These are phyloP conservation scores for Sphaerostilbella broomeana DNA, from an alignment of 2,329 filamentous ascomycete species.

Conservation along the genomic window DNA sequence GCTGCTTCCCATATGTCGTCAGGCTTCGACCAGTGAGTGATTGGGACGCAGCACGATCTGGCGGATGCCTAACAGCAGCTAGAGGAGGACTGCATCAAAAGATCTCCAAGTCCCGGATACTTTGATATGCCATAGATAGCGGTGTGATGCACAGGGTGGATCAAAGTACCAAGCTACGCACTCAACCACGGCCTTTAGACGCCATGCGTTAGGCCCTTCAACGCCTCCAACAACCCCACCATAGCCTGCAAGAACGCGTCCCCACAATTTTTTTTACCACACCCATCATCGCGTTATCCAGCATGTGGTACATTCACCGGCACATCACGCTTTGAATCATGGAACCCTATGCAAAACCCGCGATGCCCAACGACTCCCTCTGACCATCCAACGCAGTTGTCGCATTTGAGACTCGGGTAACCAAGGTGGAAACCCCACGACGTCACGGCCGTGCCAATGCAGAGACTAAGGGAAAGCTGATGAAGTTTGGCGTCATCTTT, in stretches of 20 bases:
- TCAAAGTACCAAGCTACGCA: neutral
- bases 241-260: neutral
- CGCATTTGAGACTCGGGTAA: too few relatives aligned
- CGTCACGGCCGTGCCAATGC: slow-evolving; percentile 1
- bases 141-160: too few relatives aligned
- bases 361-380: neutral
- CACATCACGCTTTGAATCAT: slow-evolving; percentile 3
- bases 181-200: too few relatives aligned
- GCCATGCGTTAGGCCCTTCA: too few relatives aligned
- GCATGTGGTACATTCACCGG: too few relatives aligned
- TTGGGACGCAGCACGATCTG: slow-evolving; percentile 10
- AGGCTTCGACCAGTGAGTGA: slow-evolving; percentile 3
- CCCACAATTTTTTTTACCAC: too few relatives aligned
- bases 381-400: slow-evolving; percentile 1
- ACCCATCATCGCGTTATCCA: too few relatives aligned
- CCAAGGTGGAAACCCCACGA: too few relatives aligned
- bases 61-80: neutral
- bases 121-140: too few relatives aligned
- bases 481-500: too few relatives aligned
- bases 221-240: neutral
- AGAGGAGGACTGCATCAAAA: neutral
- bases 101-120: neutral
- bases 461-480: too few relatives aligned
- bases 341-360: slow-evolving; percentile 4
- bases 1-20: slow-evolving; percentile 12